A percentile compares a stretch with the other conserved stretches of the same genome.
phyloP scores from a whole-genome alignment of 495 filamentous ascomycete species.

The Beverwykella pulmonaria region DNA sequence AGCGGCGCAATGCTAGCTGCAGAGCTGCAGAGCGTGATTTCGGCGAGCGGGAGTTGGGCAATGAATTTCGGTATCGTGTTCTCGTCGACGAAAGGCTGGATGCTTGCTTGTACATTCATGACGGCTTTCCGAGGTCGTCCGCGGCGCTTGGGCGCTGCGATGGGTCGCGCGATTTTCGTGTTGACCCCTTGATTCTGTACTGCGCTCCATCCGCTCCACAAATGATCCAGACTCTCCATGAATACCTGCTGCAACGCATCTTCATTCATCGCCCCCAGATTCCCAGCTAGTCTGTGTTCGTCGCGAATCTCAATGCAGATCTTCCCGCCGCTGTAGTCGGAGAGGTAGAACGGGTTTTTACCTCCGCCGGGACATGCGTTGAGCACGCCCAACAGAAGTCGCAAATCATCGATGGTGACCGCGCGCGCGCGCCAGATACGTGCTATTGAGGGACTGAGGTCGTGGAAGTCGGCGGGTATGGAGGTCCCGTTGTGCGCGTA shows the following conservation, averaged over 20 bases:
- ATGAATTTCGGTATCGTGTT: slow-evolving; percentile 50
- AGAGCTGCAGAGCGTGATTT: slow-evolving; percentile 54
- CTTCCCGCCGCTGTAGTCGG: slow-evolving; percentile 62
- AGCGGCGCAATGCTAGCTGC: slow-evolving; percentile 50
- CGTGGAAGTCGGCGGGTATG: slow-evolving; percentile 61
- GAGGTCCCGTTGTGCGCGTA: slow-evolving; percentile 66
- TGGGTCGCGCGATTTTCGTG: slow-evolving; percentile 19
- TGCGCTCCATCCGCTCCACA: slow-evolving; percentile 51
- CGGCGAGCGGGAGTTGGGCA: slow-evolving; percentile 56
- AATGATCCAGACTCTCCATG: slow-evolving; percentile 50
- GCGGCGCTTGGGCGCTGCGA: slow-evolving; percentile 32
- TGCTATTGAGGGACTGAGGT: slow-evolving; percentile 57
- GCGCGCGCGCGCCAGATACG: slow-evolving; percentile 63
- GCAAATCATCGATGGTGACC: slow-evolving; percentile 61
- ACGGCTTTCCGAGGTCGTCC: slow-evolving; percentile 29
- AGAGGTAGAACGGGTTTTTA: slow-evolving; percentile 50
- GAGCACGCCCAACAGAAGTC: slow-evolving; percentile 55
- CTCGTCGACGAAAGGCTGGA: slow-evolving; percentile 22
- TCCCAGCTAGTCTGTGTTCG: slow-evolving; percentile 47
- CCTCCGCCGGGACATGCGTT: slow-evolving; percentile 33
- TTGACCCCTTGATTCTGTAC: neutral
- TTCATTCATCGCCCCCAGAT: slow-evolving; percentile 58
- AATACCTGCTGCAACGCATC: slow-evolving; percentile 58
- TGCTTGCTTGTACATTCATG: slow-evolving; percentile 16
- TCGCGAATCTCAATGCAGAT: slow-evolving; percentile 51